A percentile compares a stretch with the other conserved stretches of the same genome.
phyloP scores from a whole-genome alignment of 179 eudicot genomes.

The Beta lomatogona region DNA sequence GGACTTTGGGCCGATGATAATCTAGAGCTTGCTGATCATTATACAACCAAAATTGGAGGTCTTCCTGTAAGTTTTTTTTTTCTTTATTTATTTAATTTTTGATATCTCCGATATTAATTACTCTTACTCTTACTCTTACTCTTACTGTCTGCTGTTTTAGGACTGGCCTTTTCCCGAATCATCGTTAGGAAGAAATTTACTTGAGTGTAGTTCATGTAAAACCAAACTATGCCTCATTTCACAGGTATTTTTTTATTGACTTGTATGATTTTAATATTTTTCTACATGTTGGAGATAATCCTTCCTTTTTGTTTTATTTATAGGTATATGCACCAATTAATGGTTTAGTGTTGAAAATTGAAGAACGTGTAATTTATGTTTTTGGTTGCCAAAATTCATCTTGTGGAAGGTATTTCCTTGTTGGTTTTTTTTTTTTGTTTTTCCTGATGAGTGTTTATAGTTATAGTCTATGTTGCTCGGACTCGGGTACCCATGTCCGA shows the following conservation, averaged over 20 bases:
- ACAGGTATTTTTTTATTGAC: constrained; percentile 54
- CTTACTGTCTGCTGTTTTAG: constrained; percentile 39
- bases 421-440: constrained; percentile 21
- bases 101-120: neutral
- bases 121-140: neutral
- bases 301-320: neutral
- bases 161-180: constrained; percentile 71
- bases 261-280: neutral
- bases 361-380: constrained; percentile 75
- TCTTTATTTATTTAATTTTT: neutral
- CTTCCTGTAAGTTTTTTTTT: constrained; percentile 56
- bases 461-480: too few species aligned
- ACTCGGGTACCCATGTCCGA: too few species aligned
- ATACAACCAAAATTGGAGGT: constrained; percentile 79
- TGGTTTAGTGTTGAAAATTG: constrained; percentile 41
- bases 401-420: constrained; percentile 54
- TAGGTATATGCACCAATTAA: constrained; percentile 88
- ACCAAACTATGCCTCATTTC: constrained; percentile 57
- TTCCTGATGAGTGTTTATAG: neutral
- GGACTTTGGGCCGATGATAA: constrained; percentile 80
- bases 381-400: constrained; percentile 57
- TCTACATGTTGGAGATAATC: neutral
- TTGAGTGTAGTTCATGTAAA: constrained; percentile 57
- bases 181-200: constrained; percentile 40
- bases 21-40: constrained; percentile 68